Conservation (phyloP, 2,329 filamentous ascomycete species). For the Paramyrothecium sp. region DNA sequence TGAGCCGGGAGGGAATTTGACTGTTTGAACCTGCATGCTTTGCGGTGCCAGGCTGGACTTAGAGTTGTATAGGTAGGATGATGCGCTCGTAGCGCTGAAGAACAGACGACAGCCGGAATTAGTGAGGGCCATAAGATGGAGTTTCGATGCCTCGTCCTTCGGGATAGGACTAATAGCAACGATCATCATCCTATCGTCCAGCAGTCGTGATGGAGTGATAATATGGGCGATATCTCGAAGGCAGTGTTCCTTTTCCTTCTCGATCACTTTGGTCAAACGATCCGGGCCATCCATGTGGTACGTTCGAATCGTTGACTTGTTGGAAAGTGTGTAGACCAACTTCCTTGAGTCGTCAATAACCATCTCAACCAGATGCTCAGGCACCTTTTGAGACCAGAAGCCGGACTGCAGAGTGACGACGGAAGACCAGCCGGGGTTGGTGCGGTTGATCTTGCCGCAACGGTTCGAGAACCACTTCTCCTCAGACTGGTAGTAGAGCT, state of each 20-base stretch:
- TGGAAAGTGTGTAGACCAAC: conserved; percentile 89
- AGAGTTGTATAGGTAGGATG: conserved; percentile 61
- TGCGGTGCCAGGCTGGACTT: conserved; percentile 69
- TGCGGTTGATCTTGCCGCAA: conserved; percentile 88
- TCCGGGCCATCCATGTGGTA: conserved; percentile 76
- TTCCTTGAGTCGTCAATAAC: conserved; percentile 85
- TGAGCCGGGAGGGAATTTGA: conserved; percentile 79
- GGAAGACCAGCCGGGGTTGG: conserved; percentile 67
- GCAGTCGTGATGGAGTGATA: conserved; percentile 69
- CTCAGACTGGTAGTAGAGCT: conserved; percentile 94
- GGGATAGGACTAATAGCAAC: conserved; percentile 85
- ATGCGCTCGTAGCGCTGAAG: conserved; percentile 82
- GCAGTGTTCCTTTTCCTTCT: conserved; percentile 61
- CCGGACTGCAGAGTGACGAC: conserved; percentile 52
- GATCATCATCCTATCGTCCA: conserved; percentile 69
- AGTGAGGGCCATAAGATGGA: conserved; percentile 88
- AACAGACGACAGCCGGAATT: conserved; percentile 89
- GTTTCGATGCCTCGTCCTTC: conserved; percentile 72
- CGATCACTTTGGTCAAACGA: conserved; percentile 62
- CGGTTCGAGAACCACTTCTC: conserved; percentile 94
- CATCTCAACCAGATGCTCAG: conserved; percentile 73
- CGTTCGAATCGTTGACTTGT: conserved; percentile 81
- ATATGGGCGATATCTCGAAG: conserved; percentile 81
- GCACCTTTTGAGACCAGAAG: conserved; percentile 48
- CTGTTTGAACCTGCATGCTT: conserved; percentile 97